phyloP scores from a whole-genome alignment of 768 basidiomycete species.

The Agrocybe praecox region DNA sequence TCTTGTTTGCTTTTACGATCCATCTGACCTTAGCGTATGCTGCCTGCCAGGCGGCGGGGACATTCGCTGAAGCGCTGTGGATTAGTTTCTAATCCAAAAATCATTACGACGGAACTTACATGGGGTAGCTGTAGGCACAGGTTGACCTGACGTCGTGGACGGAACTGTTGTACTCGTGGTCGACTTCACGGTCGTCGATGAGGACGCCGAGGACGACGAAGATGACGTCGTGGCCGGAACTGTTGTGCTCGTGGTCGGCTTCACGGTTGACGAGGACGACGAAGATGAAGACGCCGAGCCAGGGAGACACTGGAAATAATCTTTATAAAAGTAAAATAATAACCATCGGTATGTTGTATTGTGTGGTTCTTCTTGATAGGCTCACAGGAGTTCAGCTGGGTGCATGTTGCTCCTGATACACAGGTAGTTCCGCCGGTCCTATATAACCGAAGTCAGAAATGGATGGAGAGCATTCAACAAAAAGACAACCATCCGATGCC shows the following conservation, averaged over 20 bases:
- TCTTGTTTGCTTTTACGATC: neutral
- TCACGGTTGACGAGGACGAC: slow-evolving; percentile 22
- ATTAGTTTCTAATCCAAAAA: neutral
- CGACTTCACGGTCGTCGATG: slow-evolving; percentile 20
- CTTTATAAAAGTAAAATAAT: slow-evolving; percentile 28
- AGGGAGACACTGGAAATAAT: slow-evolving; percentile 54
- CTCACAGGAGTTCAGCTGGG: slow-evolving; percentile 45
- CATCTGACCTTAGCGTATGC: slow-evolving; percentile 52
- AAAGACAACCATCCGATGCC: slow-evolving; percentile 48
- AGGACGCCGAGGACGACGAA: slow-evolving; percentile 26
- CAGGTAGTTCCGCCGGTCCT: slow-evolving; percentile 56
- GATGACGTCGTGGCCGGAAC: no score
- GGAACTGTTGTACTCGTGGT: slow-evolving; percentile 6
- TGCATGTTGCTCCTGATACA: slow-evolving; percentile 45
- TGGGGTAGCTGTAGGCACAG: slow-evolving; percentile 22
- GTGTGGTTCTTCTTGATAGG: neutral
- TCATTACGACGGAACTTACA: slow-evolving; percentile 5
- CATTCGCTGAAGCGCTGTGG: slow-evolving; percentile 28
- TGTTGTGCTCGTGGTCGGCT: slow-evolving; percentile 13
- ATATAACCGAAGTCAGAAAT: neutral
- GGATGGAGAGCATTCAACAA: neutral
- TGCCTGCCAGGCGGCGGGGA: slow-evolving; percentile 54
- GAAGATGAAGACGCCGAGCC: slow-evolving; percentile 30
- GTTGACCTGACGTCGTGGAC: slow-evolving; percentile 21
- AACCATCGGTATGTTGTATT: neutral